Evolutionary conservation across 345 rosid genomes (phyloP).

Genomic region (Litchi chinensis): DNA sequence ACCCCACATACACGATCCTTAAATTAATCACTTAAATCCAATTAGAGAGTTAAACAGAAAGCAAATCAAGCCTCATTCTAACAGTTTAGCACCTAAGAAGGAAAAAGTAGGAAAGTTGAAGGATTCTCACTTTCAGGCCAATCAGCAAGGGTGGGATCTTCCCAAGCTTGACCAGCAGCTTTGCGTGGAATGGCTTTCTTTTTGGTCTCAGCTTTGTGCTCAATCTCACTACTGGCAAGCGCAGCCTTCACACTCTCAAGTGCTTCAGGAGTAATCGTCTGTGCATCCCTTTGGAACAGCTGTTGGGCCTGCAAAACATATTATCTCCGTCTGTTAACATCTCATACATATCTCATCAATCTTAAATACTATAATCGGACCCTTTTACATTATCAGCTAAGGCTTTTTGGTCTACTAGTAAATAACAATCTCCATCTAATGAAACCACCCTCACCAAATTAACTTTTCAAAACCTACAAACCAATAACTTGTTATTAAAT

Average conservation of each 20-base stretch:
- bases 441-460: background rate
- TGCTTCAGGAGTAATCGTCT: slow-evolving; percentile 93
- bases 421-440: background rate
- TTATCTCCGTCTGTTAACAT: too few species aligned
- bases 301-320: slow-evolving; percentile 72
- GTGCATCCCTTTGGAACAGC: slow-evolving; percentile 93
- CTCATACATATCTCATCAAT: too few species aligned
- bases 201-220: slow-evolving; percentile 85
- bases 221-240: slow-evolving; percentile 88
- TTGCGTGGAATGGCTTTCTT: slow-evolving; percentile 95
- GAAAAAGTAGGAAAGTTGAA: background rate
- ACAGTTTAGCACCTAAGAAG: background rate
- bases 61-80: slow-evolving; percentile 3
- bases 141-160: slow-evolving; percentile 94
- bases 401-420: too few species aligned
- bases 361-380: too few species aligned
- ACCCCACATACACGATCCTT: background rate
- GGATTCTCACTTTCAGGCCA: slow-evolving; percentile 94
- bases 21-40: background rate
- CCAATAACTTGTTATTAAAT: too few species aligned
- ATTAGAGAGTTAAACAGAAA: background rate
- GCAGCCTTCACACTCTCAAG: slow-evolving; percentile 96
- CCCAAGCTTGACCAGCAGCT: slow-evolving; percentile 97
- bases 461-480: too few species aligned
- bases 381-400: too few species aligned